phyloP scores from a whole-genome alignment of 192 early-diverging fungal genomes.

The Obelidium mucronatum region DNA sequence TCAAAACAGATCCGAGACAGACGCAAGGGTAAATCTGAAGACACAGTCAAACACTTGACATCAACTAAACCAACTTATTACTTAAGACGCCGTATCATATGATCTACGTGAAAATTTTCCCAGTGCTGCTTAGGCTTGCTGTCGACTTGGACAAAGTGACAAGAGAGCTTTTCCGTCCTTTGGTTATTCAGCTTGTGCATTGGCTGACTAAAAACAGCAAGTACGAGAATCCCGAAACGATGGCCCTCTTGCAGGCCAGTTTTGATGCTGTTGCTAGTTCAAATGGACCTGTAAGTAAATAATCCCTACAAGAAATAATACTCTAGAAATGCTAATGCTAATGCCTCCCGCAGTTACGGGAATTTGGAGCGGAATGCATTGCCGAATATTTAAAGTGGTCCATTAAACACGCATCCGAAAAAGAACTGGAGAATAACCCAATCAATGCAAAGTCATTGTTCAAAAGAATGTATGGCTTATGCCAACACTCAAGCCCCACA shows the following conservation, averaged over 20 bases:
- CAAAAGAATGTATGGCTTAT: constrained; percentile 71
- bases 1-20: constrained; percentile 54
- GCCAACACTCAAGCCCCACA: constrained; percentile 62
- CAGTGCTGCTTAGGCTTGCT: constrained; percentile 71
- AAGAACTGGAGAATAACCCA: constrained; percentile 56
- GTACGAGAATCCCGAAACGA: constrained; percentile 81
- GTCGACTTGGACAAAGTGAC: constrained; percentile 76
- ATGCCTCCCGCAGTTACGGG: constrained; percentile 54
- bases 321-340: constrained; percentile 50
- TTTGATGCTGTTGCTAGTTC: constrained; percentile 61
- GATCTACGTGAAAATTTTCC: constrained; percentile 72
- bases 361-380: constrained; percentile 78
- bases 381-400: constrained; percentile 80
- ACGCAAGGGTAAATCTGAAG: constrained; percentile 41
- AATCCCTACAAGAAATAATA: constrained; percentile 10
- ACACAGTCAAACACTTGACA: background rate
- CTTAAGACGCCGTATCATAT: constrained; percentile 66
- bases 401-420: constrained; percentile 67
- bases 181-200: constrained; percentile 76
- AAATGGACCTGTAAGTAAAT: constrained; percentile 43
- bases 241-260: constrained; percentile 71
- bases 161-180: constrained; percentile 69
- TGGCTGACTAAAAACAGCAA: constrained; percentile 81
- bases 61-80: background rate
- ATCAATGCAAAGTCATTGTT: constrained; percentile 76